Percentiles rank a stretch among this genome's conserved stretches.
Conservation (phyloP, 495 filamentous ascomycete species). For the Xanthoparmelia taractica region DNA sequence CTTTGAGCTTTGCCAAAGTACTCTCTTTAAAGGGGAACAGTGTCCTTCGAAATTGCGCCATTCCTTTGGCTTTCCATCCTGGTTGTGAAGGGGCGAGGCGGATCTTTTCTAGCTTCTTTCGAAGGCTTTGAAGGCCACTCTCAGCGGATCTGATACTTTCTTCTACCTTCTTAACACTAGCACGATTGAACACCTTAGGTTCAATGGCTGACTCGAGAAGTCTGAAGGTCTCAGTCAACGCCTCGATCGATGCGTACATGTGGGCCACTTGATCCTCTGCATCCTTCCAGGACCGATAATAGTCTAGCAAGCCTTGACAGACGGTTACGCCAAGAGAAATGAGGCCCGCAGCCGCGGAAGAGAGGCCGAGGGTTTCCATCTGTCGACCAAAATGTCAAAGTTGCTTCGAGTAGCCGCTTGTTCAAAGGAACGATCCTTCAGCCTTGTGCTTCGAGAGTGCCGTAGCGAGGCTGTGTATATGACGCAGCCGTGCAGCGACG, state of each 20-base stretch:
- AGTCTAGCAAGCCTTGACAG: neutral
- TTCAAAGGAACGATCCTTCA: neutral
- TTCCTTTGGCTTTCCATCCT: neutral
- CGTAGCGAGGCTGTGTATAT: neutral
- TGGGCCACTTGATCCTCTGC: neutral
- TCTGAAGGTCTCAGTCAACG: neutral
- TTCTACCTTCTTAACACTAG: neutral
- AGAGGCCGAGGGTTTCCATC: slow-evolving; percentile 1
- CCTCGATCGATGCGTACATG: neutral
- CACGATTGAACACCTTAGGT: neutral
- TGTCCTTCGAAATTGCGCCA: neutral
- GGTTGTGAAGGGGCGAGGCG: neutral
- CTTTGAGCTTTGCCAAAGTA: neutral
- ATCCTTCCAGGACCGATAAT: neutral
- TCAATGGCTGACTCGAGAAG: neutral
- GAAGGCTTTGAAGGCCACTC: neutral
- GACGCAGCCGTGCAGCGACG: neutral
- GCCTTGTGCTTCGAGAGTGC: neutral
- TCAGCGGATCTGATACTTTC: neutral
- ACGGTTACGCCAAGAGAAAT: neutral
- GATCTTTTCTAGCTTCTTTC: neutral
- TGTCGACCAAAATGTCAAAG: neutral
- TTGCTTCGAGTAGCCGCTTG: neutral
- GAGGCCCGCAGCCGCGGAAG: neutral
- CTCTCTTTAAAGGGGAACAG: slow-evolving; percentile 1